A percentile compares a stretch with the other conserved stretches of the same genome.
phyloP scores from a whole-genome alignment of 139 green algal genomes.

The Micractinium sp. region DNA sequence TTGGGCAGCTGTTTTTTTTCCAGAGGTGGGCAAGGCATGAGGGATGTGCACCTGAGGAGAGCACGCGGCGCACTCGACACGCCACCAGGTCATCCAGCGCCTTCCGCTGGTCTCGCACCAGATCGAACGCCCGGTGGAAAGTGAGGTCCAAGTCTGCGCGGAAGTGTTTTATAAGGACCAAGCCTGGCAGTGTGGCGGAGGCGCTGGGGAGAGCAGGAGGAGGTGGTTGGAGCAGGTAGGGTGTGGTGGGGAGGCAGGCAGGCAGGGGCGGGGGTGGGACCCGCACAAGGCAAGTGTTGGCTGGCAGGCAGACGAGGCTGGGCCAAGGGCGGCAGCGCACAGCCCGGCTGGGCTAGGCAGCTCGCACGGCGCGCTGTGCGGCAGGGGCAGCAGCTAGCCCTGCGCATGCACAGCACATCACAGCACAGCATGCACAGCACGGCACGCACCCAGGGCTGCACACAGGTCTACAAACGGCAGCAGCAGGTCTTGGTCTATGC shows the following conservation, averaged over 20 bases:
- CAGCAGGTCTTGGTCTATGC: background rate
- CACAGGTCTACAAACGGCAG: constrained; percentile 31
- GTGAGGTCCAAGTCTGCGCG: constrained; percentile 44
- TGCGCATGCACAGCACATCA: background rate
- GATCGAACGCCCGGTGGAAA: constrained; percentile 50
- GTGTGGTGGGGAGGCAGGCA: background rate
- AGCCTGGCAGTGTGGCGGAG: too few species aligned
- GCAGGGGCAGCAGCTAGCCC: background rate
- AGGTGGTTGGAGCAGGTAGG: background rate
- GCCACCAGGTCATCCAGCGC: constrained; percentile 42
- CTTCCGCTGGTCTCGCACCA: constrained; percentile 22
- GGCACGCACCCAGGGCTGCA: background rate
- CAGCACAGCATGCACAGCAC: too few species aligned
- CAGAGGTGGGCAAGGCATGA: too few species aligned
- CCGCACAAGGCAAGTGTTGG: too few species aligned
- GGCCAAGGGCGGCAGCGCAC: too few species aligned
- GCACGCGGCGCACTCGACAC: constrained; percentile 21
- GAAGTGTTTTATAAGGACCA: background rate
- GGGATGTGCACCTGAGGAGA: background rate
- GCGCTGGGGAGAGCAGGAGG: background rate
- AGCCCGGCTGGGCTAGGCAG: too few species aligned
- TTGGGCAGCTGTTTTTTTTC: too few species aligned
- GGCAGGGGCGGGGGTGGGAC: background rate
- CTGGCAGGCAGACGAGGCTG: too few species aligned
- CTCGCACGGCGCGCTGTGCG: too few species aligned